Conservation (phyloP, 2,329 filamentous ascomycete species). For the Microdochium trichocladiopsis region DNA sequence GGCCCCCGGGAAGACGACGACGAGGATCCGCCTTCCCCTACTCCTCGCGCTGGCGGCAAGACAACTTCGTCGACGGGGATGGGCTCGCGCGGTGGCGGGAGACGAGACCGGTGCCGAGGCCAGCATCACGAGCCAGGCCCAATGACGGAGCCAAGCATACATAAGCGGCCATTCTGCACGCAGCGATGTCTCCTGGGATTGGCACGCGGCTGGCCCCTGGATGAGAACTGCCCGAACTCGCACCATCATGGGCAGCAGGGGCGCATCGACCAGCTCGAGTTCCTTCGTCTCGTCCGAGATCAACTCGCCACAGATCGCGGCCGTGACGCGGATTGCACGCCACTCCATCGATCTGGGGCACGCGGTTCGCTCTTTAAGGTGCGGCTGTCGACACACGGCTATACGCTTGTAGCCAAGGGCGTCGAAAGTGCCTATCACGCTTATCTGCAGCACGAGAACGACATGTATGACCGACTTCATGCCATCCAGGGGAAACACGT, state of each 20-base stretch:
- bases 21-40: neutral
- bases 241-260: slow-evolving; percentile 9
- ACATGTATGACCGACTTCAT: slow-evolving; percentile 20
- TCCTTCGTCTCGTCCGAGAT: no score
- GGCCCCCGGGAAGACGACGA: neutral
- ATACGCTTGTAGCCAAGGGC: slow-evolving; percentile 31
- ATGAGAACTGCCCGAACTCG: slow-evolving; percentile 20
- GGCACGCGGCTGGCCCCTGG: slow-evolving; percentile 36
- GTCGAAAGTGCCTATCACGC: slow-evolving; percentile 15
- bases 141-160: slow-evolving; percentile 3
- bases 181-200: slow-evolving; percentile 30
- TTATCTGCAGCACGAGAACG: slow-evolving; percentile 18
- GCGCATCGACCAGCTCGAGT: no score
- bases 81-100: neutral
- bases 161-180: slow-evolving; percentile 9
- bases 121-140: neutral
- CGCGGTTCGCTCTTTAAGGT: no score
- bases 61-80: neutral
- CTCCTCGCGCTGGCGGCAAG: neutral
- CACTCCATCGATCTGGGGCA: no score
- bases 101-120: neutral
- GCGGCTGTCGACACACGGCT: no score
- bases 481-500: no score
- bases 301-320: no score
- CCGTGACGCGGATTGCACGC: no score